Evolutionary conservation across 2,329 filamentous ascomycete genomes (phyloP), one percentile per base, ranked within the genome.

Genomic region (Alternaria dauci): DNA sequence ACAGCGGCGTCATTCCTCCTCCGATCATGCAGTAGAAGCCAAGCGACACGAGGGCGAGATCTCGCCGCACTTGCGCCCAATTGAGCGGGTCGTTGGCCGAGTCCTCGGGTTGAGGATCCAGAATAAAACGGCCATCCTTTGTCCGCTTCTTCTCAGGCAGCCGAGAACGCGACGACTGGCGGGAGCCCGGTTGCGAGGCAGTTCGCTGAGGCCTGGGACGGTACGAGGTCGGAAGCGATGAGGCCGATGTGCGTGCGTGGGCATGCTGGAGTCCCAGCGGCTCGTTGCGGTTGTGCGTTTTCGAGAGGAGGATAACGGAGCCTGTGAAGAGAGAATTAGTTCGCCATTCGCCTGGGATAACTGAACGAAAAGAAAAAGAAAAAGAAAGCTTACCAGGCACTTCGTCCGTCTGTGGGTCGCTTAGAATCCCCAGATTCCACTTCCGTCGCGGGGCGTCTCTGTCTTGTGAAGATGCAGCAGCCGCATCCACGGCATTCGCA

Each of bases 21-120:
- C 94, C 94, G 18, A 97, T 80, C 88, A 97, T 91, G 78, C 93
- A 97, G 79, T 96, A 97, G 71, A 97, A 90, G 1, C 94, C 94
- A 4, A 98, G 83, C 0, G 91, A 94, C 0, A 96, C 71, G 63
- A 98, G 80, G 0, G 94, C 92, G 25, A 85, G 78, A 77, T 98
- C 93, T 77, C 94, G 85, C 41, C 92, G 87, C 89, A 92, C 92
- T 7, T 85, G 81, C 0, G 91, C 89, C 94, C 94, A 98, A 76
- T 98, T 98, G 58, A 98, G 81, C 1, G 94, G 94, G 71, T 98
- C 94, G 67, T 98, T 97, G 52, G 85, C 83, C 0, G 92, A 93
- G 52, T 97, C 93, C 61, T 97, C 93, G 0, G 94, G 94, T 75
- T 98, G 94, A 0, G 94, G 94, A 0, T 96, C 91, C 14, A 98